Conservation (phyloP, 768 basidiomycete species). For the Wakefieldia striispora region DNA sequence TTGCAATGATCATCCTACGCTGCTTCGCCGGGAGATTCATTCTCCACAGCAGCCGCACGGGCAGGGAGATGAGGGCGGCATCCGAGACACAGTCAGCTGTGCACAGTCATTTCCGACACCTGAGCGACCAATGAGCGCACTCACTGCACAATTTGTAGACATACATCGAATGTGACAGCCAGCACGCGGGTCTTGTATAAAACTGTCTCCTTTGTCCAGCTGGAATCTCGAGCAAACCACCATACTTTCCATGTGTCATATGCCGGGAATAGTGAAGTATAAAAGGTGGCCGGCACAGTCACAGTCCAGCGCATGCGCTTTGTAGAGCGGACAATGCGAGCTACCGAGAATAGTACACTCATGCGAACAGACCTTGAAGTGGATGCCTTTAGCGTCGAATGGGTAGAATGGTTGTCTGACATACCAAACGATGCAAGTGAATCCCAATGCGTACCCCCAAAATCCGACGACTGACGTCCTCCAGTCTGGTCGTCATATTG, state of each 20-base stretch:
- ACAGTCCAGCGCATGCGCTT: constrained; percentile 8
- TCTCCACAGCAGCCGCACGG: constrained; percentile 6
- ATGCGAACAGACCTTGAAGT: constrained; percentile 19
- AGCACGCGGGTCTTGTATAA: not conserved
- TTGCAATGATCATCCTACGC: constrained; percentile 12
- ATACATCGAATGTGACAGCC: constrained; percentile 6
- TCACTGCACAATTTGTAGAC: constrained; percentile 15
- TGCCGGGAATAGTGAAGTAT: constrained; percentile 9
- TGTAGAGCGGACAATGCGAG: constrained; percentile 16
- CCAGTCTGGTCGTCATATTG: constrained; percentile 3
- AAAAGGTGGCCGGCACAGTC: constrained; percentile 2
- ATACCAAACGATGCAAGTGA: constrained; percentile 19
- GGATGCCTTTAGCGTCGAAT: not conserved
- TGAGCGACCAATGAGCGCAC: not conserved
- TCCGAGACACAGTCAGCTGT: constrained; percentile 26
- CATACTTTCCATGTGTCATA: constrained; percentile 9
- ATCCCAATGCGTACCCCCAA: constrained; percentile 8
- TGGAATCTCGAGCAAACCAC: constrained; percentile 6
- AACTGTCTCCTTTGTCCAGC: constrained; percentile 4
- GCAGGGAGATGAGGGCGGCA: constrained; percentile 11
- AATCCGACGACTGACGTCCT: constrained; percentile 6
- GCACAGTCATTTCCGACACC: not conserved
- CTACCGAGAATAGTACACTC: constrained; percentile 21
- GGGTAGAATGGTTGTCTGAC: not conserved
- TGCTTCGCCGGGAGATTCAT: constrained; percentile 14